Evolutionary conservation across 2,329 filamentous ascomycete genomes (phyloP), one percentile per base, ranked within the genome.

Genomic region (Davidsoniella australis): DNA sequence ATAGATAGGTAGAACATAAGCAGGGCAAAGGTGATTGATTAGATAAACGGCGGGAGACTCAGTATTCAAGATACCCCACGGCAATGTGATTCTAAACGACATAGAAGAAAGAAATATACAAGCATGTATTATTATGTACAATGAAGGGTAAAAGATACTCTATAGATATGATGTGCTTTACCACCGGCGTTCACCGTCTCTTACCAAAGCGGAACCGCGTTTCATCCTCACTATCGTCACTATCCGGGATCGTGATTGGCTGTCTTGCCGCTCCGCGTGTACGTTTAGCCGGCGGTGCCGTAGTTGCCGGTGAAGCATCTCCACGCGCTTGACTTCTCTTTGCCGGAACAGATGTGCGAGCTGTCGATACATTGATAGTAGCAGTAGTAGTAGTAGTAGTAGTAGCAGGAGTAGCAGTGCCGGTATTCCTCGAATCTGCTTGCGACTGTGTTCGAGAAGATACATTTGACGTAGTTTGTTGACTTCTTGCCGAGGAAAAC

Each of bases 221-320:
- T 46, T 75, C 64, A 56, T 70, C 73, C 51, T 76, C 73, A 41
- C 76, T 73, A 53, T 71, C 75, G 33, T 75, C 69, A 41, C 63
- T 66, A 50, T 67, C 65, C 4, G 57, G 57, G 37, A 62, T 56
- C 45, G 61, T 62, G 1, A 62, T 54, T 5, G 62, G 59, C 51
- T 66, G 62, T 43, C 55, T 61, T 36, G 55, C 59, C 3, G 61
- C 55, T 29, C 26, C 26, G 33, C 64, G 59, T 5, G 60, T 48
- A 49, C 61, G 59, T 60, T 59, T 66, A 4, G 60, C 55, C 10
- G 60, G 58, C 37, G 55, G 56, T 3, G 57, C 54, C 16, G 61
- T 53, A 10, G 60, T 58, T 10, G 59, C 54, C 5, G 45, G 29
- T 16, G 46, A 40, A n/a, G 26, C 26, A 29, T 29, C 26, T 12